Percentiles rank a stretch among this genome's conserved stretches.
These are phyloP conservation scores for Ampelomyces quisqualis DNA, from an alignment of 2,329 filamentous ascomycete species.

Conservation along the genomic window DNA sequence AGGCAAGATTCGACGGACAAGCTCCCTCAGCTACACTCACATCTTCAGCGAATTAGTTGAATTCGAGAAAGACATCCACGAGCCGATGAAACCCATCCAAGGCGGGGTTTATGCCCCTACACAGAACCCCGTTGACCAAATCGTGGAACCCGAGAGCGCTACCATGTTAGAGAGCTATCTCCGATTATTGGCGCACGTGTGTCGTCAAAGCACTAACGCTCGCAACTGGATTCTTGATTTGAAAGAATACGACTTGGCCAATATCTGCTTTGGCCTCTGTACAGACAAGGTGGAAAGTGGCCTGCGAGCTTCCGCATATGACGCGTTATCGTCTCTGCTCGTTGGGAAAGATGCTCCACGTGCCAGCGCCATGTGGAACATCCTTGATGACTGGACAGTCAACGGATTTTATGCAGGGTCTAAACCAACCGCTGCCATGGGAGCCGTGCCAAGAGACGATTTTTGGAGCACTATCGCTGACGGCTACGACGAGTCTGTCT, in stretches of 20 bases:
- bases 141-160: slow-evolving; percentile 89
- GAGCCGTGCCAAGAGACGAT: slow-evolving; percentile 31
- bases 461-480: slow-evolving; percentile 73
- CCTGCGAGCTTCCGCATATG: slow-evolving; percentile 80
- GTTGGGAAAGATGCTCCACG: slow-evolving; percentile 68
- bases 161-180: slow-evolving; percentile 97
- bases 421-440: slow-evolving; percentile 31
- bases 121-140: slow-evolving; percentile 47
- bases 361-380: slow-evolving; percentile 74
- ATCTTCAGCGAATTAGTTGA: slow-evolving; percentile 88
- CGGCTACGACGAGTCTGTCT: slow-evolving; percentile 81
- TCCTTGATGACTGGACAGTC: slow-evolving; percentile 73
- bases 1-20: slow-evolving; percentile 76
- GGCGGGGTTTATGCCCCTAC: slow-evolving; percentile 55
- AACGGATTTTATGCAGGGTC: slow-evolving; percentile 38
- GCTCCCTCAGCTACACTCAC: slow-evolving; percentile 87
- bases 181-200: slow-evolving; percentile 79
- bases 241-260: slow-evolving; percentile 67
- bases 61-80: slow-evolving; percentile 75
- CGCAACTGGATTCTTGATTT: slow-evolving; percentile 71
- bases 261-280: slow-evolving; percentile 75
- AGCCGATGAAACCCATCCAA: slow-evolving; percentile 64
- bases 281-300: slow-evolving; percentile 74
- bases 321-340: slow-evolving; percentile 73
- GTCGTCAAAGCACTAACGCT: slow-evolving; percentile 69